Percentiles rank a stretch among this genome's conserved stretches.
Evolutionary conservation across 495 filamentous ascomycete genomes (phyloP).

Genomic region (Penicillium ochrochloron): DNA sequence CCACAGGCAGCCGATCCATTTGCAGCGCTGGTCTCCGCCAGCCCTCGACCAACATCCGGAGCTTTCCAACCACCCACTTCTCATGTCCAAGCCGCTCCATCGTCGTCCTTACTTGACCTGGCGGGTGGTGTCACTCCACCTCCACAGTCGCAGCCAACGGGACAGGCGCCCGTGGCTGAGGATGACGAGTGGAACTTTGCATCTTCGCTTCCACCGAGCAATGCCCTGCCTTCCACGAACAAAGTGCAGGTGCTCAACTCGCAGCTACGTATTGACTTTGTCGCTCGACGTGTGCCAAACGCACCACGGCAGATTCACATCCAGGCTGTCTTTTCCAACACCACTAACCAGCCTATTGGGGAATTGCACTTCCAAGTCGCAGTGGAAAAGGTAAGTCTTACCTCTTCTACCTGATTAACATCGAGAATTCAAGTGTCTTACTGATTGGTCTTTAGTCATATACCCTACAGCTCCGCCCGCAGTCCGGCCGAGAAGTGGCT

Average conservation of each 20-base stretch:
- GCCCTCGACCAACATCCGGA: slow-evolving; percentile 46
- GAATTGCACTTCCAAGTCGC: slow-evolving; percentile 91
- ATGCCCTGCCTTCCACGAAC: slow-evolving; percentile 57
- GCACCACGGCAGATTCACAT: slow-evolving; percentile 57
- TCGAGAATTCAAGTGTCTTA: not conserved
- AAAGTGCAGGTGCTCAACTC: slow-evolving; percentile 64
- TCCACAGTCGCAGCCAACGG: slow-evolving; percentile 26
- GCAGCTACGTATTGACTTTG: slow-evolving; percentile 58
- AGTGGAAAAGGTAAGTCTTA: slow-evolving; percentile 79
- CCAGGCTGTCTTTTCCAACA: slow-evolving; percentile 76
- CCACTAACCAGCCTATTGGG: slow-evolving; percentile 66
- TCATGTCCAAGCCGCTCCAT: slow-evolving; percentile 27
- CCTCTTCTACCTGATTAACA: not conserved
- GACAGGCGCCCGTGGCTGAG: slow-evolving; percentile 34
- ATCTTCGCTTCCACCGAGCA: slow-evolving; percentile 76
- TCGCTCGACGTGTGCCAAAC: slow-evolving; percentile 43
- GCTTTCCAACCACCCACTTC: slow-evolving; percentile 38
- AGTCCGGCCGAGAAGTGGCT: slow-evolving; percentile 74
- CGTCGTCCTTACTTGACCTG: slow-evolving; percentile 53
- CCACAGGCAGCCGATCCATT: slow-evolving; percentile 63
- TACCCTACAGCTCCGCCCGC: slow-evolving; percentile 78
- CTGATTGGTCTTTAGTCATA: slow-evolving; percentile 57
- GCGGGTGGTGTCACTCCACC: slow-evolving; percentile 29
- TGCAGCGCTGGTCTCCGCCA: slow-evolving; percentile 65
- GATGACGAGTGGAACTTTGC: slow-evolving; percentile 94